Percentiles rank a stretch among this genome's conserved stretches.
Evolutionary conservation across 306 rosid genomes (phyloP).

Genomic region (Aeschynomene evenia): DNA sequence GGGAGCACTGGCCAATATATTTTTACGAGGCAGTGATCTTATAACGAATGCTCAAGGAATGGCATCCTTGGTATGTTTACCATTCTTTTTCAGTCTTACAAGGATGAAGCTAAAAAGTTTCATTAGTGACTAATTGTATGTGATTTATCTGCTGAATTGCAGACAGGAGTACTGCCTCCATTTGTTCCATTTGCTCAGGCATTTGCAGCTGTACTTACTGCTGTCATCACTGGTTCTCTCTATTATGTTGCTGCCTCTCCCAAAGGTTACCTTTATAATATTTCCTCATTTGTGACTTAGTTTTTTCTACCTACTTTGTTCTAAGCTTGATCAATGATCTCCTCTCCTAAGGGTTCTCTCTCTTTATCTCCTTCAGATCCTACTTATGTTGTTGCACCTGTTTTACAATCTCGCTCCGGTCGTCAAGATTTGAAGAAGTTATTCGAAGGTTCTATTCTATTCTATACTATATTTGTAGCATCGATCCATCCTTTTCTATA

Average conservation of each 20-base stretch:
- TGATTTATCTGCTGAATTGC: slow-evolving; percentile 27
- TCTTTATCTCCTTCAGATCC: slow-evolving; percentile 60
- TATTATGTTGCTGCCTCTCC: slow-evolving; percentile 95
- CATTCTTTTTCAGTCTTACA: background rate
- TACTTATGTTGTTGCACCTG: slow-evolving; percentile 85
- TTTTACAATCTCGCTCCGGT: slow-evolving; percentile 69
- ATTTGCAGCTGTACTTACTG: slow-evolving; percentile 91
- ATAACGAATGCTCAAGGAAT: slow-evolving; percentile 75
- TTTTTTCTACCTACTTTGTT: background rate
- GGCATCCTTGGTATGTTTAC: slow-evolving; percentile 75
- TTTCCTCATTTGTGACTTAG: slow-evolving; percentile 1
- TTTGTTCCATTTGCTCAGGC: slow-evolving; percentile 98
- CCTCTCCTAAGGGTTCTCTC: slow-evolving; percentile 1
- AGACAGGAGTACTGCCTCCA: slow-evolving; percentile 92
- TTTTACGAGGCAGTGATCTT: slow-evolving; percentile 76
- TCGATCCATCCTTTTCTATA: background rate
- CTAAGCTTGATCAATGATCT: slow-evolving; percentile 6
- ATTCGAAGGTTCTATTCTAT: slow-evolving; percentile 67
- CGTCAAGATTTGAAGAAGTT: slow-evolving; percentile 77
- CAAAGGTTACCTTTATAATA: slow-evolving; percentile 54
- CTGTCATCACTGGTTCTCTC: slow-evolving; percentile 85
- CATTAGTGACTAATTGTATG: slow-evolving; percentile 21
- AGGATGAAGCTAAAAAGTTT: background rate
- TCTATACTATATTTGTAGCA: no score
- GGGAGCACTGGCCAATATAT: slow-evolving; percentile 95